Percentiles rank a stretch among this genome's conserved stretches.
Evolutionary conservation across 106 monocot genomes (phyloP).

Genomic region (Agapanthus africanus): DNA sequence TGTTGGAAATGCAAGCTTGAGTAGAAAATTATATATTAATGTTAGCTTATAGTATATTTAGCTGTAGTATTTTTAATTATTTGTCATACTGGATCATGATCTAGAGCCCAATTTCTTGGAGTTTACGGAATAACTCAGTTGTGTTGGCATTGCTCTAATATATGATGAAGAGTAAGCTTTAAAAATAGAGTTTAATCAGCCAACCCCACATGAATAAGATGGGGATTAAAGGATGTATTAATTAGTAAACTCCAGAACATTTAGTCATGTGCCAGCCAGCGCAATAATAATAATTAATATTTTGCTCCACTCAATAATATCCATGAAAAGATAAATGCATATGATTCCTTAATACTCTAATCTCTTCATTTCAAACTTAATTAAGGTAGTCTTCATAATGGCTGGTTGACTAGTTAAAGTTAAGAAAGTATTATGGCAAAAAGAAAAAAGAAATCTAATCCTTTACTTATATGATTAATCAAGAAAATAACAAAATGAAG

Average conservation of each 20-base stretch:
- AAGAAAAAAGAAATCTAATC: too few species aligned
- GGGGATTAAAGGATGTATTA: background rate
- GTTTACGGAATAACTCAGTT: conserved; percentile 1
- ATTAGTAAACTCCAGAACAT: background rate
- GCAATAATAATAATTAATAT: too few species aligned
- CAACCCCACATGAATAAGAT: conserved; percentile 1
- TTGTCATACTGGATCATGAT: background rate
- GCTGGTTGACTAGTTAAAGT: too few species aligned
- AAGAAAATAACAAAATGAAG: too few species aligned
- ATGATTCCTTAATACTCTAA: too few species aligned
- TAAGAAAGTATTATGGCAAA: too few species aligned
- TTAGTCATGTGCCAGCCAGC: background rate
- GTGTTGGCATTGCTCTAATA: background rate
- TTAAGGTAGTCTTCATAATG: too few species aligned
- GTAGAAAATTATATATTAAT: background rate
- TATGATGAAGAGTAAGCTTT: background rate
- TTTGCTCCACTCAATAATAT: background rate
- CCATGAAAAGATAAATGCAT: background rate
- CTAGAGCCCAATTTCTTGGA: background rate
- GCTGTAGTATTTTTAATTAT: background rate
- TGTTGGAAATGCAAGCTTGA: background rate
- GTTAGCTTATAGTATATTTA: background rate
- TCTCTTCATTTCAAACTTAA: too few species aligned
- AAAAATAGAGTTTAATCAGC: background rate
- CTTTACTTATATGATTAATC: too few species aligned